Conservation (phyloP, 164 flowering plant species). For the Cinnamomum chago region DNA sequence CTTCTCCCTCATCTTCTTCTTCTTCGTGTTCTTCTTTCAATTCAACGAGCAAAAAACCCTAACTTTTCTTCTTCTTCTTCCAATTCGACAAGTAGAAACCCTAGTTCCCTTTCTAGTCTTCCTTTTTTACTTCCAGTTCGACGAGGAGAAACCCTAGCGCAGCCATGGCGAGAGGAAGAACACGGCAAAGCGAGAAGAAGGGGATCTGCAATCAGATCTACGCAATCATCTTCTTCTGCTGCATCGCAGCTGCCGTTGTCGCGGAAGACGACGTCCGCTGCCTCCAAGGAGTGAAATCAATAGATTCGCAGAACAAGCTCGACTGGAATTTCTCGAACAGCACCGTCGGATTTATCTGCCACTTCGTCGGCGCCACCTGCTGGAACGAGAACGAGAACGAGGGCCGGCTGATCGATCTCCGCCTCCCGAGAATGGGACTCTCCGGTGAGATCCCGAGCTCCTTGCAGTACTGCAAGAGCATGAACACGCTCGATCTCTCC, state of each 20-base stretch:
- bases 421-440: conserved; percentile 15
- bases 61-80: too few relatives aligned
- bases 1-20: neutral
- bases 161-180: neutral
- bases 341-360: conserved; percentile 27
- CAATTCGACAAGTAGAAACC: too few relatives aligned
- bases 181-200: neutral
- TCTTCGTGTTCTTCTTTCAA: neutral
- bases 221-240: conserved; percentile 4
- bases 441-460: conserved; percentile 18
- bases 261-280: conserved; percentile 29
- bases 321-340: conserved; percentile 24
- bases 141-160: neutral
- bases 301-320: conserved; percentile 18
- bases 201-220: neutral
- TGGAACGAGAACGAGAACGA: conserved; percentile 34
- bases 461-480: conserved; percentile 22
- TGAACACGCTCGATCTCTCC: conserved; percentile 26
- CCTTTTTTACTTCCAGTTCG: too few relatives aligned
- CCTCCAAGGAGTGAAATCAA: conserved; percentile 15
- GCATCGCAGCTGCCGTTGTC: neutral
- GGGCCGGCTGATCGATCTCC: conserved; percentile 21
- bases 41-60: too few relatives aligned
- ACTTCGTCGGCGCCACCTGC: conserved; percentile 27
- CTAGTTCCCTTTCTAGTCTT: too few relatives aligned